Evolutionary conservation across 2,329 filamentous ascomycete genomes (phyloP), one percentile per base, ranked within the genome.

Genomic region (Alternaria atra): DNA sequence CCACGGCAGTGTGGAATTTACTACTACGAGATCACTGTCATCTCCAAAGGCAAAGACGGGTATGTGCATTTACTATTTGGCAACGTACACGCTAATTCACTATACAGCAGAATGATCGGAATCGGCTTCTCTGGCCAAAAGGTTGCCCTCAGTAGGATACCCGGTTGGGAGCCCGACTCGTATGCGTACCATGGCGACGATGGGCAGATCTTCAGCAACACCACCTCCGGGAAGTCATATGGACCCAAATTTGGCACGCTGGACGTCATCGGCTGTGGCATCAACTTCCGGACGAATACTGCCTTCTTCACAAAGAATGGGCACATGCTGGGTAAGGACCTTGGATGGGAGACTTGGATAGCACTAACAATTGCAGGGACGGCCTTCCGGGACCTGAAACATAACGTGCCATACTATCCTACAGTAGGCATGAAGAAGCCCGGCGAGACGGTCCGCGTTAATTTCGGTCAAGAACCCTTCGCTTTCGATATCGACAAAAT

Each of bases 1-100:
- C 93, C 95, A 4, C 85, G 89, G 35, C 91, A 97, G 73, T 95
- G 92, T 68, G 95, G 95, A 2, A 90, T 99, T 61, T 99, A 97
- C 79, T 99, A 99, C 77, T 99, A 89, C 74, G 95, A 99, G 72
- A 84, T 89, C 34, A 87, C 86, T 8, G 86, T 92, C 48, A 77
- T 89, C 52, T 86, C 87, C 7, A 88, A 89, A 71, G 87, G 86
- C 52, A 89, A 90, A 73, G 90, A 91, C 70, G 87, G 87, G 87
- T 89, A 82, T 66, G 85, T 63, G 30, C 72, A 67, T 23, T 79
- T 80, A 72, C 78, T 81, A 29, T 13, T 10, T 32, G 25, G 17
- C 10, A 34, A 57, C 48, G 25, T 37, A 51, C 37, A 54, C 40
- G 61, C 72, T 76, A 61, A 78, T 64, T 46, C 17, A 39, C 30